Evolutionary conservation across 768 basidiomycete species (phyloP).

Genomic region (Suillus decipiens): DNA sequence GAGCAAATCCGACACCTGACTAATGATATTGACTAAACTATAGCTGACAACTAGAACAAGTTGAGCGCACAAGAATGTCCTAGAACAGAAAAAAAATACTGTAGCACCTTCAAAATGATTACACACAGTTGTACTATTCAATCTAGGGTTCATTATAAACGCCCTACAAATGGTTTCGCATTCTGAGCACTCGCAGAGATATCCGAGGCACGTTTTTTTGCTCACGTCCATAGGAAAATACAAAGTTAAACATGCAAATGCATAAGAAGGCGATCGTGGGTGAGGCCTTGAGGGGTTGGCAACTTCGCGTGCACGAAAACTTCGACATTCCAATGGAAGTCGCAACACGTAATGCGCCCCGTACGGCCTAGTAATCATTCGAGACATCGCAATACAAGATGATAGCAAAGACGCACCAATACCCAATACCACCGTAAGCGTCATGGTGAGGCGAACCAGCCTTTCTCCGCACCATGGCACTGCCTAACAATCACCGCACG

Average conservation of each 20-base stretch:
- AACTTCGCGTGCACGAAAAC: not conserved
- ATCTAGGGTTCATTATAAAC: not conserved
- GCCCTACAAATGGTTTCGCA: not conserved
- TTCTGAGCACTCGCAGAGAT: not conserved
- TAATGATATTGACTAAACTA: constrained; percentile 7
- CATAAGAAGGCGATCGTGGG: not conserved
- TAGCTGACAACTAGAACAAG: constrained; percentile 10
- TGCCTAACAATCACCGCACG: no score
- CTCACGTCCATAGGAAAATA: not conserved
- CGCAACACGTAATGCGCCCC: not conserved
- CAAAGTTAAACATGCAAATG: not conserved
- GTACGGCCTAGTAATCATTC: not conserved
- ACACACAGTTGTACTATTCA: constrained; percentile 6
- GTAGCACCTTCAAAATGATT: constrained; percentile 7
- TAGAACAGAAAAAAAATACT: constrained; percentile 6
- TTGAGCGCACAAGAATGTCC: constrained; percentile 3
- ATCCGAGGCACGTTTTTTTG: not conserved
- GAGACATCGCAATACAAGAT: not conserved
- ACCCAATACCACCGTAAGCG: not conserved
- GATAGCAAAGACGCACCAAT: not conserved
- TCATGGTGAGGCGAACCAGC: not conserved
- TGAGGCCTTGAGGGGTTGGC: not conserved
- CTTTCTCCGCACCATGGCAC: not conserved
- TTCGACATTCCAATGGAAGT: not conserved
- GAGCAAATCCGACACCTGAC: constrained; percentile 2